Conservation (phyloP, 202 grass and related monocot genomes). For the Dendrocalamus latiflorus region DNA sequence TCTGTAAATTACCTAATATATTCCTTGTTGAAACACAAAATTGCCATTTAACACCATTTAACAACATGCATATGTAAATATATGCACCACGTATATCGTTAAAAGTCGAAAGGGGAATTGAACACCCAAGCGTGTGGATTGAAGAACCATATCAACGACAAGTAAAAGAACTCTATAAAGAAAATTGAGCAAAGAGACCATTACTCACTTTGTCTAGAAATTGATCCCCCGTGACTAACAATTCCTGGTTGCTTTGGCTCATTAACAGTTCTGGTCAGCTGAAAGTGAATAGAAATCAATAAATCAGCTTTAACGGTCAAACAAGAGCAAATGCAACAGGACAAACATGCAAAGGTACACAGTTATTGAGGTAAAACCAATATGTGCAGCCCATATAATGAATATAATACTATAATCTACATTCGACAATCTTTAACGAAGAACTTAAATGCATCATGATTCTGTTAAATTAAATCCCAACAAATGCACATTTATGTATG, state of each 20-base stretch:
- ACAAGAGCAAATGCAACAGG: background rate
- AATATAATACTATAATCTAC: background rate
- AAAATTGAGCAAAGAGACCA: background rate
- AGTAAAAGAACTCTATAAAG: background rate
- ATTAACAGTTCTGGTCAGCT: constrained; percentile 38
- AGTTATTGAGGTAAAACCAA: background rate
- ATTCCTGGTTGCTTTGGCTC: constrained; percentile 24
- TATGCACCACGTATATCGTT: background rate
- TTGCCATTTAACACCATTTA: background rate
- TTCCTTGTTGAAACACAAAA: constrained; percentile 1
- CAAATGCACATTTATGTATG: background rate
- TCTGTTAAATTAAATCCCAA: background rate
- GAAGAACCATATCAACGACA: background rate
- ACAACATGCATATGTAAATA: background rate
- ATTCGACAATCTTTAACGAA: background rate
- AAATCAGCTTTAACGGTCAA: background rate
- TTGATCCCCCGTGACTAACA: constrained; percentile 28
- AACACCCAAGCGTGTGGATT: background rate
- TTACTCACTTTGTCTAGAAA: constrained; percentile 44
- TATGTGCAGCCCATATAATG: background rate
- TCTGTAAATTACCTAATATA: background rate
- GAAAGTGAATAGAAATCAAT: constrained; percentile 26
- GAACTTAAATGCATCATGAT: background rate
- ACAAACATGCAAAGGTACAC: background rate
- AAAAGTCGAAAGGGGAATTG: background rate